Base-by-base conservation (phyloP, 1,284 basidiomycete species). In the Singerocomus inundabilis region DNA sequence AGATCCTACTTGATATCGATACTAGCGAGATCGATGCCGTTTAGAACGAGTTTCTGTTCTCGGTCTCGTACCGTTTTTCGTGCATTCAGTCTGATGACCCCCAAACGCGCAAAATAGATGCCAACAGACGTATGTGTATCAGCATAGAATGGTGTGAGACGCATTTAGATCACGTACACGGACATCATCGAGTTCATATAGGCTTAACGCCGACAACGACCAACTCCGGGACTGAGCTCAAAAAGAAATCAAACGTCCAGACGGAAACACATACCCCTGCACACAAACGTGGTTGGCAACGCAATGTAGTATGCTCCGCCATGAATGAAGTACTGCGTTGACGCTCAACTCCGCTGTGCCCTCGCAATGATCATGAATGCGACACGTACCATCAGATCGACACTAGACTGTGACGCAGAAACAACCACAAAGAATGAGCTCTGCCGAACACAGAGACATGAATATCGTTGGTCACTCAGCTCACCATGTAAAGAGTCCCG, bases 81-180 rank as follows among this genome's bases (percentile, higher is more conserved):
- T 12, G 57, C 56, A 26, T 57, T 59, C 32, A 59, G 24, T 8
- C 55, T 57, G 31, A 11, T 8, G n/a, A n/a, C n/a, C n/a, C n/a
- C 25, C 29, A 3, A 10, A 15, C 8, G 5, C 4, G n/a, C n/a
- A n/a, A n/a, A n/a, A n/a, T n/a, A n/a, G n/a, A n/a, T n/a, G n/a
- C n/a, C n/a, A n/a, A n/a, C n/a, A n/a, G n/a, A n/a, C n/a, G n/a
- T n/a, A n/a, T n/a, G 5, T 3, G 2, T 25, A 31, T 58, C 32
- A 56, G 31, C 11, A 47, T 28, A 28, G 28, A 28, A 29, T 0
- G 16, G 13, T 5, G 10, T 38, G 2, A 1, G 24, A 39, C 32
- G 15, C 2, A 0, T 26, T 6, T 6, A 1, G 3, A 34, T 6
- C 13, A 56, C 55, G 33, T 26, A 57, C n/a, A n/a, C n/a, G n/a